phyloP scores from a whole-genome alignment of 768 basidiomycete genomes.

The Amanita inopinata region DNA sequence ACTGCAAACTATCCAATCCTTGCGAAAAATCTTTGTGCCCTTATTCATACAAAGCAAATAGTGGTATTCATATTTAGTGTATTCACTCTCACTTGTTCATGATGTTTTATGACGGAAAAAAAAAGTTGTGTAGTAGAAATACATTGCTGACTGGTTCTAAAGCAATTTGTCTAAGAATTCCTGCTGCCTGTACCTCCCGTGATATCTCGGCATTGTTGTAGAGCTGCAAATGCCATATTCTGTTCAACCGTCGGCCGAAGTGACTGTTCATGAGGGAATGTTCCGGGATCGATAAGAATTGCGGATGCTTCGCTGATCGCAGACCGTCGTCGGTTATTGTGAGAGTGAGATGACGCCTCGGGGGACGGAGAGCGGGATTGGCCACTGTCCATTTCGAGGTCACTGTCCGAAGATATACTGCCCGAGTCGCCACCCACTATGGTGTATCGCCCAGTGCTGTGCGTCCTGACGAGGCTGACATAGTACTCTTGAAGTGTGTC shows the following conservation, averaged over 20 bases:
- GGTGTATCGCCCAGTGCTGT: slow-evolving; percentile 51
- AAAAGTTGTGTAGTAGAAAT: slow-evolving; percentile 1
- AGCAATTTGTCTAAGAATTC: neutral
- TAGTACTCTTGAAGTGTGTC: slow-evolving; percentile 92
- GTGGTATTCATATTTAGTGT: slow-evolving; percentile 12
- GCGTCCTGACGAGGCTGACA: slow-evolving; percentile 83
- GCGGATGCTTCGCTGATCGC: slow-evolving; percentile 28
- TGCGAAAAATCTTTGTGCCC: slow-evolving; percentile 10
- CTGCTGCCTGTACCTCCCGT: neutral
- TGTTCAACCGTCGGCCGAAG: slow-evolving; percentile 68
- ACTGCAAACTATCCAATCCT: slow-evolving; percentile 11
- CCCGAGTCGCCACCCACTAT: slow-evolving; percentile 37
- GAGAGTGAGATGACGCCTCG: slow-evolving; percentile 19
- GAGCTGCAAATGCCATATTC: slow-evolving; percentile 74
- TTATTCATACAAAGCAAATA: slow-evolving; percentile 11
- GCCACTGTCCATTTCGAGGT: slow-evolving; percentile 45
- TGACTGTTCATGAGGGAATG: slow-evolving; percentile 29
- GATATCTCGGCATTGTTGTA: slow-evolving; percentile 16
- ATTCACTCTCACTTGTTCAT: slow-evolving; percentile 5
- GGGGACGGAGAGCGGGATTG: slow-evolving; percentile 48
- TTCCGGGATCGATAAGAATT: slow-evolving; percentile 32
- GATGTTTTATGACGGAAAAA: slow-evolving; percentile 9
- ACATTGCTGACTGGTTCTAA: slow-evolving; percentile 3
- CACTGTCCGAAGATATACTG: slow-evolving; percentile 40
- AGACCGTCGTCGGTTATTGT: slow-evolving; percentile 16